Percentiles rank a stretch among this genome's conserved stretches.
Conservation (phyloP, 192 early-diverging fungal species). For the Entophlyctis luteolus region DNA sequence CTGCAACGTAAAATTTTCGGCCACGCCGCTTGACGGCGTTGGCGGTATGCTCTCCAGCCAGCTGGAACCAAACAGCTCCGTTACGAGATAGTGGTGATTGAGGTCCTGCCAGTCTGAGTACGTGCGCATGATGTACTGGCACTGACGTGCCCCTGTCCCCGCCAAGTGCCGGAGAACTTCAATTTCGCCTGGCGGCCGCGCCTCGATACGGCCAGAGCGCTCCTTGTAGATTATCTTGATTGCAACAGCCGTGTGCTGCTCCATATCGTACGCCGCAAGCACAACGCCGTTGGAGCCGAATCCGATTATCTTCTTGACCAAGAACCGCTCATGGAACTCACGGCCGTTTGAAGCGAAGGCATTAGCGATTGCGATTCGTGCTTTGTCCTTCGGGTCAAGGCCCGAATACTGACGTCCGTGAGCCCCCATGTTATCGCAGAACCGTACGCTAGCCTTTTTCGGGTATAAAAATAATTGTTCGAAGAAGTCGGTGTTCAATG, state of each 20-base stretch:
- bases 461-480: too few relatives aligned
- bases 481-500: too few relatives aligned
- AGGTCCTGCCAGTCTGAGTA: slow-evolving; percentile 7
- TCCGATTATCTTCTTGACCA: slow-evolving; percentile 3
- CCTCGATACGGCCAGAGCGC: neutral
- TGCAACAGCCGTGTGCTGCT: neutral
- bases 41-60: neutral
- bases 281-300: slow-evolving; percentile 22
- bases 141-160: neutral
- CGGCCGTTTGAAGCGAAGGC: neutral
- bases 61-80: slow-evolving; percentile 1
- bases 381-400: neutral
- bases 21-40: too few relatives aligned
- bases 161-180: neutral
- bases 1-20: neutral
- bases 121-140: neutral
- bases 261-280: neutral
- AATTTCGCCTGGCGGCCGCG: neutral
- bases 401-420: neutral
- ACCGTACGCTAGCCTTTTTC: too few relatives aligned
- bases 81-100: slow-evolving; percentile 4
- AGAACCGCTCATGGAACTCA: neutral
- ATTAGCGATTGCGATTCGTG: slow-evolving; percentile 1
- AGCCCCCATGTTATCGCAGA: too few relatives aligned
- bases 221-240: slow-evolving; percentile 24